phyloP scores from a whole-genome alignment of 805 yeast species.

The Hanseniaspora opuntiae region DNA sequence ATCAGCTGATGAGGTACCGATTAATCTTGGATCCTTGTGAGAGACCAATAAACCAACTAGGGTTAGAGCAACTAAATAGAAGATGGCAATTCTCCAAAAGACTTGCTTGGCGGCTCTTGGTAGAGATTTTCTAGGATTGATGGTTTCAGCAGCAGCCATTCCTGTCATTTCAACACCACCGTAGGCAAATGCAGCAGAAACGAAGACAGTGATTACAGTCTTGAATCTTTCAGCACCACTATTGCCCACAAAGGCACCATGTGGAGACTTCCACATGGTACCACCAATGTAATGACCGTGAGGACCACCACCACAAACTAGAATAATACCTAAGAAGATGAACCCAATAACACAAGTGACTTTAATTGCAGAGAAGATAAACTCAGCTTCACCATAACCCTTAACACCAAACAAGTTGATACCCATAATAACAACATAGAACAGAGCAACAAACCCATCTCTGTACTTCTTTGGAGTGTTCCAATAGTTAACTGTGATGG shows the following conservation, averaged over 20 bases:
- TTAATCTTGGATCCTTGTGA: slow-evolving; percentile 35
- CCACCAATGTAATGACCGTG: slow-evolving; percentile 37
- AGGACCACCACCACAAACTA: slow-evolving; percentile 39
- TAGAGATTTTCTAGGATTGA: slow-evolving; percentile 49
- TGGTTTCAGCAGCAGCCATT: slow-evolving; percentile 65
- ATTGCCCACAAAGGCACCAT: slow-evolving; percentile 37
- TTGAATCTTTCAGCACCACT: slow-evolving; percentile 31
- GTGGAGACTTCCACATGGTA: slow-evolving; percentile 37
- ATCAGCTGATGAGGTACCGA: slow-evolving; percentile 37
- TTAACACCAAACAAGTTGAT: slow-evolving; percentile 43
- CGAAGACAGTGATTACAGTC: slow-evolving; percentile 58
- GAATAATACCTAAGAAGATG: slow-evolving; percentile 38
- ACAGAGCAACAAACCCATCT: slow-evolving; percentile 37
- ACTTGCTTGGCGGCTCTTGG: slow-evolving; percentile 72
- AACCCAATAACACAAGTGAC: slow-evolving; percentile 39
- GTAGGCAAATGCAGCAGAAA: slow-evolving; percentile 65
- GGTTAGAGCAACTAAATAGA: slow-evolving; percentile 48
- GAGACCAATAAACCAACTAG: slow-evolving; percentile 60
- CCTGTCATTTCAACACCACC: slow-evolving; percentile 66
- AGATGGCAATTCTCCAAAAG: slow-evolving; percentile 65
- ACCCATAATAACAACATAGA: slow-evolving; percentile 33
- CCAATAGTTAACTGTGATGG: slow-evolving; percentile 43
- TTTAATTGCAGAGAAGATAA: slow-evolving; percentile 35
- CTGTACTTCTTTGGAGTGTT: slow-evolving; percentile 32
- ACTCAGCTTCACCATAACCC: slow-evolving; percentile 44